Evolutionary conservation across 169 alveolate species (phyloP), one percentile per base, ranked within the genome.

Genomic region (Cystoisospora suis): DNA sequence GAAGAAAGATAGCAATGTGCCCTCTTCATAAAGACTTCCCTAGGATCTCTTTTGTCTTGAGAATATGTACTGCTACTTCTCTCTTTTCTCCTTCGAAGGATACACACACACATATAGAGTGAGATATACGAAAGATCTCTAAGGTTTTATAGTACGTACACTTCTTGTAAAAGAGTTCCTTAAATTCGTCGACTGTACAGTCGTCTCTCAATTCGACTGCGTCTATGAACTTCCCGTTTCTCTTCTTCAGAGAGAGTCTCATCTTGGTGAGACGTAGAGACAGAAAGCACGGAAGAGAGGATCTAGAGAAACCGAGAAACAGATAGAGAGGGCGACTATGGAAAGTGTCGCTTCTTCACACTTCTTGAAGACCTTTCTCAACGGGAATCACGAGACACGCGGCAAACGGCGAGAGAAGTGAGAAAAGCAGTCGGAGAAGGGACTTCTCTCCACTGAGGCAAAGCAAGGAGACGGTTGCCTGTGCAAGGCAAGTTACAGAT

Each of bases 101-200:
- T 47, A 20, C 27, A 12, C 95, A 92, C 34, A 94, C 93, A 42
- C 96, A 95, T n/a, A n/a, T n/a, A n/a, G n/a, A n/a, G n/a, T n/a
- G n/a, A n/a, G n/a, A n/a, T n/a, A n/a, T n/a, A n/a, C n/a, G n/a
- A n/a, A n/a, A n/a, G n/a, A n/a, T n/a, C n/a, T n/a, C n/a, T n/a
- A n/a, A n/a, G n/a, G n/a, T n/a, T n/a, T n/a, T n/a, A n/a, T n/a
- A 44, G 32, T 3, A 47, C 90, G 87, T 90, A 75, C 96, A 94
- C 45, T 92, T 81, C 38, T 81, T 75, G 69, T 90, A 91, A 86
- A 95, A 94, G 44, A 92, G 95, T 65, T 77, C 81, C 59, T 95
- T 87, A 77, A 92, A 92, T 29, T 92, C 93, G 46, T 88, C 93
- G n/a, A 92, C 91, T 27, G 94, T 88, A 45, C 91, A 45, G 40